Evolutionary conservation across 2,329 filamentous ascomycete genomes (phyloP).

Genomic region (Penicillium sp.): DNA sequence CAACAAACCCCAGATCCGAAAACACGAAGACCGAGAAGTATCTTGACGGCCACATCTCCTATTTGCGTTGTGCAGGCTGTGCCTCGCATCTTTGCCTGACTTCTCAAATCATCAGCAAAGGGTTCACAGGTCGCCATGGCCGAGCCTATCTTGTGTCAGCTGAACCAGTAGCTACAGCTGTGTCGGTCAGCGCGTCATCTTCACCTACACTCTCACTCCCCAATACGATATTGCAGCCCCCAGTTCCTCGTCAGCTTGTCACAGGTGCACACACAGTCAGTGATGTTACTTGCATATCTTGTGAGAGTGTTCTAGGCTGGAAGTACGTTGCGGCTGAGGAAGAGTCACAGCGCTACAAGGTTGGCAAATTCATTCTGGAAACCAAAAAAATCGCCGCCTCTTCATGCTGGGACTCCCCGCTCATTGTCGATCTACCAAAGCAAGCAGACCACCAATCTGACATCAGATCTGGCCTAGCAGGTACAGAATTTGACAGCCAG

Average conservation of each 20-base stretch:
- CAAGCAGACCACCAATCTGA: neutral
- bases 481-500: conserved; percentile 62
- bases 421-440: conserved; percentile 9
- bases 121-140: conserved; percentile 64
- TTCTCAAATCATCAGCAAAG: conserved; percentile 62
- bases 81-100: conserved; percentile 59
- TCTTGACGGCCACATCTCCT: conserved; percentile 51
- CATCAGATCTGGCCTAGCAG: conserved; percentile 24
- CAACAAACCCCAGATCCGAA: conserved; percentile 6
- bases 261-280: conserved; percentile 63
- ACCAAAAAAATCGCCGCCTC: conserved; percentile 55
- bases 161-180: conserved; percentile 31
- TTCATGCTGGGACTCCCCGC: conserved; percentile 52
- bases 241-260: conserved; percentile 59
- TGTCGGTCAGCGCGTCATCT: conserved; percentile 29
- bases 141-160: conserved; percentile 63
- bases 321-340: conserved; percentile 65
- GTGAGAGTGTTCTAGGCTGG: conserved; percentile 60
- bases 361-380: conserved; percentile 66
- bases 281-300: conserved; percentile 59
- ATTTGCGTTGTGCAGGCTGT: conserved; percentile 60
- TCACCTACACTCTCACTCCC: conserved; percentile 48
- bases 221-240: conserved; percentile 58
- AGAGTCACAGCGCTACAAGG: conserved; percentile 62
- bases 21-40: conserved; percentile 30